Conservation (phyloP, 345 rosid species). For the Punica granatum region DNA sequence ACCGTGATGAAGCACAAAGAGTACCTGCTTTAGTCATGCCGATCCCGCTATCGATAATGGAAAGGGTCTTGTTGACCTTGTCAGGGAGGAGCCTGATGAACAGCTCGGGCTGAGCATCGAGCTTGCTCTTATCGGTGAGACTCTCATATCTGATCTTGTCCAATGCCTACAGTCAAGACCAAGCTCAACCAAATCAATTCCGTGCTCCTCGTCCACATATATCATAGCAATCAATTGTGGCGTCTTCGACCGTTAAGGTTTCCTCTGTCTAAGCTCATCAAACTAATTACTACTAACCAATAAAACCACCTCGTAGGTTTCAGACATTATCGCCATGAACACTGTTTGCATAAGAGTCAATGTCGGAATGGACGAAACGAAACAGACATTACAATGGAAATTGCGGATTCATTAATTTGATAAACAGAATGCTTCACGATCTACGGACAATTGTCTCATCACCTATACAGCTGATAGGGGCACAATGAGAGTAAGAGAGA, state of each 20-base stretch:
- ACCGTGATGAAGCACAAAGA: no score
- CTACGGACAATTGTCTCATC: neutral
- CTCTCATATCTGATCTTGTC: slow-evolving; percentile 37
- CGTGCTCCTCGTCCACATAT: neutral
- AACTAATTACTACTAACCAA: no score
- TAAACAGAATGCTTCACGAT: no score
- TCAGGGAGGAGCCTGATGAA: slow-evolving; percentile 39
- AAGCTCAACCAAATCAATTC: neutral
- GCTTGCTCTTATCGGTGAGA: slow-evolving; percentile 42
- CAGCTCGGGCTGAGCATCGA: slow-evolving; percentile 36
- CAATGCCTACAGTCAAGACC: slow-evolving; percentile 19
- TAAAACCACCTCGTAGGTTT: no score
- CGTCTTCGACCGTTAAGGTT: no score
- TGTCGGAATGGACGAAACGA: no score
- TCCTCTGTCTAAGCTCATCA: no score
- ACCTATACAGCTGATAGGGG: no score
- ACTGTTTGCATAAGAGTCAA: no score
- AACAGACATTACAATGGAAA: no score
- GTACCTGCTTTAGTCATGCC: slow-evolving; percentile 49
- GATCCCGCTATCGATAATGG: slow-evolving; percentile 34
- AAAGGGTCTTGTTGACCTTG: slow-evolving; percentile 31
- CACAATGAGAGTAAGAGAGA: no score
- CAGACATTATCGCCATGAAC: no score
- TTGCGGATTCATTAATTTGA: neutral
- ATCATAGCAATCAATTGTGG: neutral